Evolutionary conservation across 257 asterid genomes (phyloP), one percentile per base, ranked within the genome.

Genomic region (Ehretia macrophylla): DNA sequence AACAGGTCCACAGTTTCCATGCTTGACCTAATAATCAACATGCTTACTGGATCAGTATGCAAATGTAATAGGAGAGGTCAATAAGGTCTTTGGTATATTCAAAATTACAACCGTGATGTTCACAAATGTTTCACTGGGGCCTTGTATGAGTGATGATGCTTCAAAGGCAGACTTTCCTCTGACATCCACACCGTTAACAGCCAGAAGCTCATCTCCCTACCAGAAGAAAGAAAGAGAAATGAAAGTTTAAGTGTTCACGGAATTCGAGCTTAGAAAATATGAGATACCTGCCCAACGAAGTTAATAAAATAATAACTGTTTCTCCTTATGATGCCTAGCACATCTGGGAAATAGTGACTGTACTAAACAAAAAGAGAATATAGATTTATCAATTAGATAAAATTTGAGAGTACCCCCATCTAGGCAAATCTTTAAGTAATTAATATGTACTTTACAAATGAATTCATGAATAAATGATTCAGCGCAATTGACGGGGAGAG

Each of bases 1-100:
- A 27, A 75, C 81, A 27, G 99, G 83, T 69, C 99, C 99, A 83
- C 99, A 92, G 48, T 84, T 78, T 55, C 97, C 99, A 80, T 88
- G 99, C 79, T 84, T 92, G 69, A 92, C 91, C 99, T 92, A 66
- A 56, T 64, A 77, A 68, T 59, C 32, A 45, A 67, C 56, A 72
- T 52, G 35, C 58, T 37, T n/a, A 63, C 45, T 57, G 32, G 67
- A 67, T 72, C 48, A 64, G 66, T 19, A 61, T 58, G 65, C 32
- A 60, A 49, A 64, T 35, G 35, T 50, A 32, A 52, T 40, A 55
- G 45, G 65, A 66, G 48, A 54, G 11, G 53, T 55, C 32, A 53
- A 70, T 52, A 71, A 62, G n/a, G 44, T 55, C 58, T 38, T 10
- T 11, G 60, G 60, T 18, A n/a, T 38, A 52, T 67, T 32, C 66